Percentiles rank a stretch among this genome's conserved stretches.
Evolutionary conservation across 805 yeast species (phyloP).

Genomic region (Suhomyces kilbournensis): DNA sequence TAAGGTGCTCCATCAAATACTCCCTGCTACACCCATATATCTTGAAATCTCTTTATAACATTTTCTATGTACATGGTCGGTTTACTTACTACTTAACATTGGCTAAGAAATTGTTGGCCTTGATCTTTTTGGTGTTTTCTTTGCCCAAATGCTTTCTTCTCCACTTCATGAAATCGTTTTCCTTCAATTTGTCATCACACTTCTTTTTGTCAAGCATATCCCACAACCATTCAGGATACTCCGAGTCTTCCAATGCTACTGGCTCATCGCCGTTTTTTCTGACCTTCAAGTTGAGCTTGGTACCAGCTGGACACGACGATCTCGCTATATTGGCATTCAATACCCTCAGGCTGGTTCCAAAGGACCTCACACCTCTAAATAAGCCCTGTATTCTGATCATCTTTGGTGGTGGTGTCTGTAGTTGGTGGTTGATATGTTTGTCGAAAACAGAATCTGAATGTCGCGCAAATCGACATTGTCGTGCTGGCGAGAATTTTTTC

Average conservation of each 20-base stretch:
- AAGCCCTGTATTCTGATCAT: slow-evolving; percentile 1
- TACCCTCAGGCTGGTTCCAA: not conserved
- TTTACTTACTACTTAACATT: slow-evolving; percentile 37
- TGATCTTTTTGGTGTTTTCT: slow-evolving; percentile 66
- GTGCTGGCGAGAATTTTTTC: not conserved
- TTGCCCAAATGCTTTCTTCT: slow-evolving; percentile 64
- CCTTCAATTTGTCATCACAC: slow-evolving; percentile 54
- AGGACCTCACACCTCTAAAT: not conserved
- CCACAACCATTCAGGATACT: slow-evolving; percentile 97
- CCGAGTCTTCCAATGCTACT: slow-evolving; percentile 80
- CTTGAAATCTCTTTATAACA: not conserved
- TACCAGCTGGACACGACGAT: slow-evolving; percentile 69
- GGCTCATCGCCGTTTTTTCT: slow-evolving; percentile 83
- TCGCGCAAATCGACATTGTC: not conserved
- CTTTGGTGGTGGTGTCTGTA: not conserved
- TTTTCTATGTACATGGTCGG: not conserved
- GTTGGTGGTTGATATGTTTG: not conserved
- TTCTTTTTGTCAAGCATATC: slow-evolving; percentile 64
- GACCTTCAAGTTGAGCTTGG: slow-evolving; percentile 66
- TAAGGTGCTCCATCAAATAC: not conserved
- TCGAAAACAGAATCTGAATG: not conserved
- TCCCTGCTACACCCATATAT: not conserved
- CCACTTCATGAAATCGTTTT: slow-evolving; percentile 63
- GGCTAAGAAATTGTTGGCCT: slow-evolving; percentile 73
- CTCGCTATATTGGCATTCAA: slow-evolving; percentile 6